Evolutionary conservation across 257 asterid genomes (phyloP).

Genomic region (Solanum verrucosum): DNA sequence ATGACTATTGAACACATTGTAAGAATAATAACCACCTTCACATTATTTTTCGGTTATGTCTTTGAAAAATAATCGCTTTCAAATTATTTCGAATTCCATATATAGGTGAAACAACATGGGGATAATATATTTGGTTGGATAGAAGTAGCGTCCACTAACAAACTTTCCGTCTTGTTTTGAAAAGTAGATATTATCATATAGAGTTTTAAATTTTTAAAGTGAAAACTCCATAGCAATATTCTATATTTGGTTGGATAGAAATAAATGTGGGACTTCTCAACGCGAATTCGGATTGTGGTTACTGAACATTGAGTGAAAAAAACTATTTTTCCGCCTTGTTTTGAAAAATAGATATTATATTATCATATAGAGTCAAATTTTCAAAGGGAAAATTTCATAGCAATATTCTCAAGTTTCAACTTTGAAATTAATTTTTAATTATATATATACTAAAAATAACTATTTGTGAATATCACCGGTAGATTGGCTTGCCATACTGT

Average conservation of each 20-base stretch:
- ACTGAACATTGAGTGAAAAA: rapidly evolving
- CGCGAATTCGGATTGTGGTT: too few relatives aligned
- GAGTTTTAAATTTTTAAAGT: too few relatives aligned
- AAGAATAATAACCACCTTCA: neutral
- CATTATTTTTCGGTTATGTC: neutral
- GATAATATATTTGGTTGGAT: neutral
- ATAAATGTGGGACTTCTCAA: rapidly evolving
- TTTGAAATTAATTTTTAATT: too few relatives aligned
- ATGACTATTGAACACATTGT: neutral
- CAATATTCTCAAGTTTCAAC: neutral
- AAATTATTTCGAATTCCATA: neutral
- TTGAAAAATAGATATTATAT: too few relatives aligned
- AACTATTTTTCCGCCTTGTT: too few relatives aligned
- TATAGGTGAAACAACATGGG: neutral
- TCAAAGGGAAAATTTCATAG: neutral
- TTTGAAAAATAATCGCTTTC: neutral
- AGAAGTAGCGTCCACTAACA: neutral
- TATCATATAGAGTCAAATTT: neutral
- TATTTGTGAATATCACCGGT: too few relatives aligned
- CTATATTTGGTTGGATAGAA: too few relatives aligned
- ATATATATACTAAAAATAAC: neutral
- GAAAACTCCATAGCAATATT: neutral
- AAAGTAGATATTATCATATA: neutral
- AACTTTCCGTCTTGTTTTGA: too few relatives aligned
- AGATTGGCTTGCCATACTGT: neutral